Base-by-base conservation (phyloP, 2,329 filamentous ascomycete genomes). In the Exophiala bonariae region DNA sequence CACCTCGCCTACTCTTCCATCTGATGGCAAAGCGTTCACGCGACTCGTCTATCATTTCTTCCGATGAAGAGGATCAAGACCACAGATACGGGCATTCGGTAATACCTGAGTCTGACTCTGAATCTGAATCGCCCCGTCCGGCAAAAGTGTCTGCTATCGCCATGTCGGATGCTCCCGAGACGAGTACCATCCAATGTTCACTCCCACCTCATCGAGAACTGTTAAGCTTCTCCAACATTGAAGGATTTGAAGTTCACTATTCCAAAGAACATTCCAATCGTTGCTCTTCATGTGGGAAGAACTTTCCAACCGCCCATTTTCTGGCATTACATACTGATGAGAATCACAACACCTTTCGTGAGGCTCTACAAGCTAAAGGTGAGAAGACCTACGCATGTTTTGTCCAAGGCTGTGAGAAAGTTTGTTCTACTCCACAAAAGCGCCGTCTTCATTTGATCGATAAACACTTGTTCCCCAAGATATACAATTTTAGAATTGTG, bases 341-440 rank as follows among this genome's bases (percentile, higher is more conserved):
- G 67, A 88, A 85, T 57, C 93, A 97, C 67, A 90, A 99, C 68
- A 81, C 89, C 6, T 78, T 97, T 50, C 76, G 81, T 31, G 83
- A 81, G 40, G 79, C 88, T 9, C 81, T 77, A 62, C 81, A 83
- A 58, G 89, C 89, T 42, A 81, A 82, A 59, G 93, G 91, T 34
- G 90, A 96, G 63, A 91, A 89, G 61, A 96, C 87, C 28, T 96
- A 86, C 68, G 83, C 82, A 4, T 99, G 93, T 70, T 95, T 97
- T 61, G 83, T 96, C 5, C 87, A 96, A 62, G 84, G 79, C 39
- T 99, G 93, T 66, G 88, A 93, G 49, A 81, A 87, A 56, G 84
- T 89, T 64, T 96, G 91, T 70, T 82, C 81, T 45, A 90, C 87
- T 3, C 83, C 86, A 22, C 83, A 88, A 61, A 97, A 96, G 68